Evolutionary conservation across 2,329 filamentous ascomycete genomes (phyloP).

Genomic region (Fusarium redolens): DNA sequence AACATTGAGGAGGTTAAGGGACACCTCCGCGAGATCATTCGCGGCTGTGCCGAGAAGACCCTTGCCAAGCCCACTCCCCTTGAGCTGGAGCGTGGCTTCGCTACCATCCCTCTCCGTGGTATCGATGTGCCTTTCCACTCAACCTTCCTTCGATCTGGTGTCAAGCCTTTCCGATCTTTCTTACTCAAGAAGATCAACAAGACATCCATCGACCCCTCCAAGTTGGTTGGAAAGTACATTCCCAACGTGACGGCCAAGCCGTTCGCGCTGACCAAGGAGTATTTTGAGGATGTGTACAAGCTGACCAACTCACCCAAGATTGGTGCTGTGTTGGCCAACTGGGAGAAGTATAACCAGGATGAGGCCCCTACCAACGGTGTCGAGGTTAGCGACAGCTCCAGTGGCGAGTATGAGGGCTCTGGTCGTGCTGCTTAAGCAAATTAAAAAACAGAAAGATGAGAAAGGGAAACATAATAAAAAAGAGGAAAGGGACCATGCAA

Average conservation of each 20-base stretch:
- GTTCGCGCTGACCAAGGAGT: conserved; percentile 96
- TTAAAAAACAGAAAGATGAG: neutral
- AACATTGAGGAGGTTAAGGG: conserved; percentile 92
- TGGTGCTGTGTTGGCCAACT: conserved; percentile 85
- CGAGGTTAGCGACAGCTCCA: conserved; percentile 54
- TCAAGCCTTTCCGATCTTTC: conserved; percentile 99
- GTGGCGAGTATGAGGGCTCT: conserved; percentile 55
- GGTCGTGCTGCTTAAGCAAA: conserved; percentile 54
- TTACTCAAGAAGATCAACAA: conserved; percentile 99
- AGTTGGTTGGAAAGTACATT: conserved; percentile 98
- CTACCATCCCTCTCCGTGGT: conserved; percentile 94
- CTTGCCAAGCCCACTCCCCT: conserved; percentile 88
- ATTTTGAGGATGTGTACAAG: conserved; percentile 98
- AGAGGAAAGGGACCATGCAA: conserved; percentile 10
- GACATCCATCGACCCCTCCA: conserved; percentile 96
- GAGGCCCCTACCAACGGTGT: conserved; percentile 52
- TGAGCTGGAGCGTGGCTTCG: conserved; percentile 92
- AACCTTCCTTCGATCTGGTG: conserved; percentile 95
- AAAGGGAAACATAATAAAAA: conserved; percentile 21
- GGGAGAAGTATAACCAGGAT: conserved; percentile 75
- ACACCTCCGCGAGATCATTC: conserved; percentile 91
- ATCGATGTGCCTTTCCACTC: conserved; percentile 99
- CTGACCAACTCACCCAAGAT: conserved; percentile 88
- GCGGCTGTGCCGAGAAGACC: conserved; percentile 86
- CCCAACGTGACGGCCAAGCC: conserved; percentile 97